Conservation (phyloP, 495 filamentous ascomycete species). For the Hypoxylon fragiforme region DNA sequence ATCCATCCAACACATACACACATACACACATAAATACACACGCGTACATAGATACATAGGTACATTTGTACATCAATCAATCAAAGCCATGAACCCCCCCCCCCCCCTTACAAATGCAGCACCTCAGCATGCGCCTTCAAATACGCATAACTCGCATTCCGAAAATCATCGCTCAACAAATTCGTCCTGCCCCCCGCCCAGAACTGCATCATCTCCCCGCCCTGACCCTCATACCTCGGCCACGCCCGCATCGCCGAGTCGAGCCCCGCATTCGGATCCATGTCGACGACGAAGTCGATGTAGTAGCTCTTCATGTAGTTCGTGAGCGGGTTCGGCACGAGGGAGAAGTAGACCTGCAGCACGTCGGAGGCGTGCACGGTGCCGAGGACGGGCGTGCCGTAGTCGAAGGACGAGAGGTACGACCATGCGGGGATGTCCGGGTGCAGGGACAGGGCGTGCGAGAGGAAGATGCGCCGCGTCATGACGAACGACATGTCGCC, state of each 20-base stretch:
- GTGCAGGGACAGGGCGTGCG: constrained; percentile 43
- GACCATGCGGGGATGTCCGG: constrained; percentile 67
- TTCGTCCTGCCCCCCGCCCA: too few relatives aligned
- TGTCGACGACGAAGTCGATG: constrained; percentile 64
- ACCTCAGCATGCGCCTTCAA: constrained; percentile 48
- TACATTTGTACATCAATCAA: too few relatives aligned
- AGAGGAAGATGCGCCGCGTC: constrained; percentile 61
- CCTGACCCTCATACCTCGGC: constrained; percentile 64
- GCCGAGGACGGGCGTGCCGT: constrained; percentile 68
- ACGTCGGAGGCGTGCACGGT: constrained; percentile 74
- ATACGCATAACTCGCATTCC: constrained; percentile 52
- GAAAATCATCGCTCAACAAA: constrained; percentile 63
- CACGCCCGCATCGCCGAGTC: constrained; percentile 50
- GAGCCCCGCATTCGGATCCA: constrained; percentile 62
- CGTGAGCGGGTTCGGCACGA: constrained; percentile 64
- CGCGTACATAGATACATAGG: too few relatives aligned
- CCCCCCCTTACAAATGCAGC: too few relatives aligned
- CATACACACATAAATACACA: too few relatives aligned
- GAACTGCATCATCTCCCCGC: constrained; percentile 61
- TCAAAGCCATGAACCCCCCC: too few relatives aligned
- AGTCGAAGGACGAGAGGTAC: constrained; percentile 69
- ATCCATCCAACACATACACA: too few relatives aligned
- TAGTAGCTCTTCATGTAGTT: constrained; percentile 63
- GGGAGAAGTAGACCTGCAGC: constrained; percentile 65
- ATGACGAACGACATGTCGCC: constrained; percentile 71